Conservation (phyloP, 352 stramenopile genomes). For the Globisporangium camurandrum region DNA sequence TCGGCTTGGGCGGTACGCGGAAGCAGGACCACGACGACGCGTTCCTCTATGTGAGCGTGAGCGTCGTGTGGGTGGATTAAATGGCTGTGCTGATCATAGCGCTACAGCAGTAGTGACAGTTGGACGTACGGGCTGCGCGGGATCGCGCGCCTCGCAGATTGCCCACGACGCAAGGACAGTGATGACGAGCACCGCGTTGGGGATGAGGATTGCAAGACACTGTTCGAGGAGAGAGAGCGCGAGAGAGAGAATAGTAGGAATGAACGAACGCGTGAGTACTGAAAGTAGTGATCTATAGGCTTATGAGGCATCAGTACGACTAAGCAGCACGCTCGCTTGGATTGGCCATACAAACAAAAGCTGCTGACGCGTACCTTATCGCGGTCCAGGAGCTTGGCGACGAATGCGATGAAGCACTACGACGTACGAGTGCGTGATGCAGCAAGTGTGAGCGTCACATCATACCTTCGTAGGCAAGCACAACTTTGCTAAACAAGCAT, state of each 20-base stretch:
- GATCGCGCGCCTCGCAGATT: slow-evolving; percentile 59
- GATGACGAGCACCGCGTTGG: slow-evolving; percentile 46
- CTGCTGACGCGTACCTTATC: slow-evolving; percentile 31
- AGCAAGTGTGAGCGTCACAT: not conserved
- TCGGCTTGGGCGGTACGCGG: slow-evolving; percentile 45
- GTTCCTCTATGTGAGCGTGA: slow-evolving; percentile 10
- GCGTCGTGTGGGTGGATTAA: not conserved
- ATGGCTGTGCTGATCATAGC: too few relatives aligned
- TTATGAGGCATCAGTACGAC: too few relatives aligned
- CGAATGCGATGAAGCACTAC: slow-evolving; percentile 64
- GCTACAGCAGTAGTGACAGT: slow-evolving; percentile 1
- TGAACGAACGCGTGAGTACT: slow-evolving; percentile 1
- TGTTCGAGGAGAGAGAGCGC: too few relatives aligned
- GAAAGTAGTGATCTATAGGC: too few relatives aligned
- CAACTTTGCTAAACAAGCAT: too few relatives aligned
- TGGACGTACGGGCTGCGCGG: slow-evolving; percentile 32
- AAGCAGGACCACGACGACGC: slow-evolving; percentile 34
- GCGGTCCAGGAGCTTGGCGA: slow-evolving; percentile 38
- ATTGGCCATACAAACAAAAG: not conserved
- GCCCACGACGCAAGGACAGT: slow-evolving; percentile 55
- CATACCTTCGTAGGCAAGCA: too few relatives aligned
- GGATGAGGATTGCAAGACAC: slow-evolving; percentile 58
- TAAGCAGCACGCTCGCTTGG: not conserved
- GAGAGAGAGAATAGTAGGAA: not conserved
- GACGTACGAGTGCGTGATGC: slow-evolving; percentile 1